Evolutionary conservation across 805 yeast species (phyloP).

Genomic region (Kodamaea lidongshanica): DNA sequence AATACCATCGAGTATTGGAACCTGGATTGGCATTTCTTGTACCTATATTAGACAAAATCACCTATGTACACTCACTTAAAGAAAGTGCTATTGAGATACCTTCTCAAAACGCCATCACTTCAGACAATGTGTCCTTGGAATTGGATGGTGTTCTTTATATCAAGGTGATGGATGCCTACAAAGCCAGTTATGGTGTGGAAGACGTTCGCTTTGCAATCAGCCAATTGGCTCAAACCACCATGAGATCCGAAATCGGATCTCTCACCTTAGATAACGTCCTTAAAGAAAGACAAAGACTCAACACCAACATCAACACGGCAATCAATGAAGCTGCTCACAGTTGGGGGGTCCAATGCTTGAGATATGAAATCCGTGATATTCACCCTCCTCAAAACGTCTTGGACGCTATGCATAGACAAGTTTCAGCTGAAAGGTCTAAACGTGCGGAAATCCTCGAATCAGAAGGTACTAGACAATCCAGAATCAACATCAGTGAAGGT

Average conservation of each 20-base stretch:
- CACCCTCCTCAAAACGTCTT: slow-evolving; percentile 82
- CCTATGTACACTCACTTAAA: slow-evolving; percentile 76
- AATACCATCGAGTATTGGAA: slow-evolving; percentile 55
- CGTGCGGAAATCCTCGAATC: slow-evolving; percentile 83
- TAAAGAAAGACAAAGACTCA: slow-evolving; percentile 67
- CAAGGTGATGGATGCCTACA: slow-evolving; percentile 72
- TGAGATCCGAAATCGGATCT: slow-evolving; percentile 86
- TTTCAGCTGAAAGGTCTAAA: slow-evolving; percentile 78
- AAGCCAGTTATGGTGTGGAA: slow-evolving; percentile 84
- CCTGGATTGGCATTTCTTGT: slow-evolving; percentile 74
- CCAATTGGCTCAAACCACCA: slow-evolving; percentile 84
- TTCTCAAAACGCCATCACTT: slow-evolving; percentile 75
- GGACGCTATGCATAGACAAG: slow-evolving; percentile 90
- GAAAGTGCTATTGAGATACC: slow-evolving; percentile 85
- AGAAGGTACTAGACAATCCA: slow-evolving; percentile 76
- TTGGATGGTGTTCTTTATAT: slow-evolving; percentile 80
- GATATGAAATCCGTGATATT: slow-evolving; percentile 83
- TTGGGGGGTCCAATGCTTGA: slow-evolving; percentile 80
- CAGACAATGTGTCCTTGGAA: slow-evolving; percentile 79
- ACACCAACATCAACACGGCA: slow-evolving; percentile 66
- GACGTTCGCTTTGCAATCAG: slow-evolving; percentile 80
- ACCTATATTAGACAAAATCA: slow-evolving; percentile 70
- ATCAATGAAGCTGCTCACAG: slow-evolving; percentile 78
- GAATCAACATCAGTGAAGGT: slow-evolving; percentile 81
- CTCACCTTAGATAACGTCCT: slow-evolving; percentile 72